Percentiles rank a stretch among this genome's conserved stretches.
These are phyloP conservation scores for Leishmania tarentolae DNA, from an alignment of 208 protist genomes.

Conservation along the genomic window DNA sequence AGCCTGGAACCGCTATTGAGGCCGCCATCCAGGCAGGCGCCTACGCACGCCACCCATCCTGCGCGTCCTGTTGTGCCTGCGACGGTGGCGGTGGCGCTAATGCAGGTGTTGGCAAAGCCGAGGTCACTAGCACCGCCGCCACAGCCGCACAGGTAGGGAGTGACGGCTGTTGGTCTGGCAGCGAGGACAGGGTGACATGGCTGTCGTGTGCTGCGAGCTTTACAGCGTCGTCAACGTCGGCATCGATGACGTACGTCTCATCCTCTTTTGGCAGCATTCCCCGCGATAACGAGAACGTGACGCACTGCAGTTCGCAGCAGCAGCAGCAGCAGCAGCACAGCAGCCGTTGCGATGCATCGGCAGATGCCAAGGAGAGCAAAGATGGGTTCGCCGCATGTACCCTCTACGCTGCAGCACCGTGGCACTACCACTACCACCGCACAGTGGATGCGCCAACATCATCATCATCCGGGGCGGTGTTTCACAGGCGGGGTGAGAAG, in stretches of 20 bases:
- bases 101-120: not conserved
- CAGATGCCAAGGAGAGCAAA: not conserved
- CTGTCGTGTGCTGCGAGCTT: slow-evolving; percentile 35
- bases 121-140: not conserved
- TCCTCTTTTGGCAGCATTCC: slow-evolving; percentile 26
- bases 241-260: slow-evolving; percentile 21
- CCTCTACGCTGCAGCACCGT: slow-evolving; percentile 28
- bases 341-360: slow-evolving; percentile 6
- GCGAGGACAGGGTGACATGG: slow-evolving; percentile 18
- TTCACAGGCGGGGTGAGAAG: slow-evolving; percentile 13
- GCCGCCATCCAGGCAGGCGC: slow-evolving; percentile 10
- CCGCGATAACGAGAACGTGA: not conserved
- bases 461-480: not conserved
- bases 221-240: slow-evolving; percentile 25
- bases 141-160: not conserved
- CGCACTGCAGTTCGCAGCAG: not conserved
- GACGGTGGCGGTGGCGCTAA: not conserved
- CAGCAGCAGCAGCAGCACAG: not conserved
- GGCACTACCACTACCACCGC: slow-evolving; percentile 25
- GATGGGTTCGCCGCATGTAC: not conserved
- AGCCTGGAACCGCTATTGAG: slow-evolving; percentile 28
- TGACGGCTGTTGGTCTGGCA: not conserved
- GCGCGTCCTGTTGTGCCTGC: not conserved
- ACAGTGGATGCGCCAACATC: slow-evolving; percentile 3
- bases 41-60: slow-evolving; percentile 8